A percentile compares a stretch with the other conserved stretches of the same genome.
Conservation (phyloP, 495 filamentous ascomycete species). For the Daldinia decipiens region DNA sequence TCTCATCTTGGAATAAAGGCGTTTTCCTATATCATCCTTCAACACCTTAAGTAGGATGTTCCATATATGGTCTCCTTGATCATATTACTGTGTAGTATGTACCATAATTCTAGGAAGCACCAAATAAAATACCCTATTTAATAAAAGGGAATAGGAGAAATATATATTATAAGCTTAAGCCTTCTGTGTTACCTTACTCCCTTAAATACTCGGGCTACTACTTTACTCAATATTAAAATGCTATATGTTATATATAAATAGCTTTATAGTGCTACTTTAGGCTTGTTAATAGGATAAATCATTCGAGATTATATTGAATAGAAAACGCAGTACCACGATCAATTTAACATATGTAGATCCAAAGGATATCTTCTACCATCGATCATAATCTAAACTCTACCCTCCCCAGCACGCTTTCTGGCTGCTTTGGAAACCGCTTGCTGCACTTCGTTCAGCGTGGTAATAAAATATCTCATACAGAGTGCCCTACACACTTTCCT, state of each 20-base stretch:
- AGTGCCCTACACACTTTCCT: slow-evolving; percentile 15
- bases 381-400: background rate
- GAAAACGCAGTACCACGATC: background rate
- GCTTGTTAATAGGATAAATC: background rate
- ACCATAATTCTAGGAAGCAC: background rate
- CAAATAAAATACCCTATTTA: background rate
- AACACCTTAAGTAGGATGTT: no score
- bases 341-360: background rate
- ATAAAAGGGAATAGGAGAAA: background rate
- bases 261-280: background rate
- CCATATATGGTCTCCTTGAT: no score
- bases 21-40: no score
- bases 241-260: no score
- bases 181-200: background rate
- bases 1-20: no score
- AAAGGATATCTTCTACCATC: background rate
- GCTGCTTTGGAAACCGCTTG: slow-evolving; percentile 15
- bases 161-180: background rate
- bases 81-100: no score
- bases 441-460: slow-evolving; percentile 25
- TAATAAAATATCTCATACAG: slow-evolving; percentile 20
- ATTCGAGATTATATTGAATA: background rate
- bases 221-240: background rate
- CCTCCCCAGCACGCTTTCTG: background rate
- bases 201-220: no score